Evolutionary conservation across 1,284 basidiomycete genomes (phyloP).

Genomic region (Malassezia pachydermatis): DNA sequence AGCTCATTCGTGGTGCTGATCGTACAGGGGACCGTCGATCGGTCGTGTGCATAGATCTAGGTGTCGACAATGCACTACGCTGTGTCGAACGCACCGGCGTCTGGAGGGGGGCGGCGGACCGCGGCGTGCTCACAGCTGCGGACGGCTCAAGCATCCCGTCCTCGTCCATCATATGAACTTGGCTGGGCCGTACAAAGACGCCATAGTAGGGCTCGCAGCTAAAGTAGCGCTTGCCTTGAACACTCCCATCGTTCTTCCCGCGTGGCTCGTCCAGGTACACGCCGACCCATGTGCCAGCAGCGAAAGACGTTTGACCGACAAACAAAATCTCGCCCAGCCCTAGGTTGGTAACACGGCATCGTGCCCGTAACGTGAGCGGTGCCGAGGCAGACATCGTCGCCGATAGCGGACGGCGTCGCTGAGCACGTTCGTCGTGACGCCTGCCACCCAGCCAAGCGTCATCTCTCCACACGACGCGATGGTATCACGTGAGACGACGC

Average conservation of each 20-base stretch:
- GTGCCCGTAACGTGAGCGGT: slow-evolving; percentile 31
- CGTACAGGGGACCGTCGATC: too few species aligned
- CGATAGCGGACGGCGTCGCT: not conserved
- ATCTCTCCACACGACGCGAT: not conserved
- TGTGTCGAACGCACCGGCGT: too few species aligned
- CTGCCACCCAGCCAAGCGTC: too few species aligned
- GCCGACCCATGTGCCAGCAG: slow-evolving; percentile 85
- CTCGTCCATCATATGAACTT: slow-evolving; percentile 55
- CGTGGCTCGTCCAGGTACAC: slow-evolving; percentile 64
- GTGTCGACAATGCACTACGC: too few species aligned
- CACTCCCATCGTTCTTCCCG: slow-evolving; percentile 92
- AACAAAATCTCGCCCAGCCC: slow-evolving; percentile 79
- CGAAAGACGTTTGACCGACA: slow-evolving; percentile 69
- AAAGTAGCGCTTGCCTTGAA: slow-evolving; percentile 76
- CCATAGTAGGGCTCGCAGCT: slow-evolving; percentile 66
- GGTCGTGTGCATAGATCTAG: too few species aligned
- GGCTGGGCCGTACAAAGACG: slow-evolving; percentile 79
- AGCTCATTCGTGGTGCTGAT: too few species aligned
- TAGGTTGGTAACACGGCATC: slow-evolving; percentile 34
- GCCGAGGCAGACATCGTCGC: slow-evolving; percentile 14
- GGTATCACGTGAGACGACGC: slow-evolving; percentile 1
- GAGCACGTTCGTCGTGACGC: not conserved
- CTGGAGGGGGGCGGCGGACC: too few species aligned
- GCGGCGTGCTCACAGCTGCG: too few species aligned
- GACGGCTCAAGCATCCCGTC: too few species aligned